A percentile compares a stretch with the other conserved stretches of the same genome.
These are phyloP conservation scores for Massarina eburnea DNA, from an alignment of 2,329 filamentous ascomycete species.

Conservation along the genomic window DNA sequence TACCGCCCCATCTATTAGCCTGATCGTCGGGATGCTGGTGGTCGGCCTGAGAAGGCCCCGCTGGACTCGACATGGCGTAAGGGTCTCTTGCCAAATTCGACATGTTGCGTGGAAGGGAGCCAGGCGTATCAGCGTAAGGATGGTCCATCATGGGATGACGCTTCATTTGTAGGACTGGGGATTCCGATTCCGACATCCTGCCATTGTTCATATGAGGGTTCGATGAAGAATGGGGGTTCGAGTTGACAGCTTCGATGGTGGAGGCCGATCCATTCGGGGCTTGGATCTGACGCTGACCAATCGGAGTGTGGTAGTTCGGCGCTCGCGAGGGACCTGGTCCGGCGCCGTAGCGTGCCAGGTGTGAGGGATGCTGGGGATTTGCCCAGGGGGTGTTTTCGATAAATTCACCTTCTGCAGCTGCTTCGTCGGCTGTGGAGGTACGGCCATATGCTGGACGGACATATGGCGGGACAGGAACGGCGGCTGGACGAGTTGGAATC, in stretches of 20 bases:
- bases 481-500: slow-evolving; percentile 36
- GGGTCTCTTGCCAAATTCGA: slow-evolving; percentile 26
- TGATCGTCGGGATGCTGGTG: slow-evolving; percentile 24
- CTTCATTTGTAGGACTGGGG: slow-evolving; percentile 43
- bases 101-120: slow-evolving; percentile 28
- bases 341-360: slow-evolving; percentile 36
- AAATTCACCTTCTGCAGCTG: slow-evolving; percentile 77
- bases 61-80: slow-evolving; percentile 35
- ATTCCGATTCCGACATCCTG: slow-evolving; percentile 36
- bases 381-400: slow-evolving; percentile 90
- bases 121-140: slow-evolving; percentile 27
- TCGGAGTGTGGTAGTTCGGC: slow-evolving; percentile 40
- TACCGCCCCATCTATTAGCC: slow-evolving; percentile 27
- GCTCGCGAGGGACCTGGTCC: slow-evolving; percentile 25
- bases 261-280: slow-evolving; percentile 43
- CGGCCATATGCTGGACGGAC: slow-evolving; percentile 34
- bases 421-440: slow-evolving; percentile 52
- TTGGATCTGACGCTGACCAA: slow-evolving; percentile 37
- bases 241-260: slow-evolving; percentile 42
- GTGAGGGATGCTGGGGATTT: slow-evolving; percentile 68
- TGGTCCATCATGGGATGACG: slow-evolving; percentile 32
- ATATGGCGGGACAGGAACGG: slow-evolving; percentile 31
- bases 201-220: slow-evolving; percentile 23
- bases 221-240: slow-evolving; percentile 42
- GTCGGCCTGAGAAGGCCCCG: slow-evolving; percentile 23